Evolutionary conservation across 352 stramenopile species (phyloP).

Genomic region (Plasmopara viticola): DNA sequence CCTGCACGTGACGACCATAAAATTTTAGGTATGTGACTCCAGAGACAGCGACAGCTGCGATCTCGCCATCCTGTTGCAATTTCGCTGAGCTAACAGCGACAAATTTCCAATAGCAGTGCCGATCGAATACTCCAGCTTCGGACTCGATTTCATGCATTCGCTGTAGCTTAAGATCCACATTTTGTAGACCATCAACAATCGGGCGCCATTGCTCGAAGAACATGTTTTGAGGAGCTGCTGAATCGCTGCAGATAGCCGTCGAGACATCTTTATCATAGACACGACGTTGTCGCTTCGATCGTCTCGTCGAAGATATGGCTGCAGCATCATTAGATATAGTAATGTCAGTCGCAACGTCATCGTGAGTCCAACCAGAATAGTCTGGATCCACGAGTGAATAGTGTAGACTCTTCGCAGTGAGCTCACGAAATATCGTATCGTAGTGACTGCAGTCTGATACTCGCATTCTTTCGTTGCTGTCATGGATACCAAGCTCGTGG

Average conservation of each 20-base stretch:
- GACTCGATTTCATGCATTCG: slow-evolving; percentile 13
- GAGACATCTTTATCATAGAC: slow-evolving; percentile 11
- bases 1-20: slow-evolving; percentile 9
- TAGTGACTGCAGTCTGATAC: background rate
- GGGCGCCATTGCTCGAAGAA: slow-evolving; percentile 29
- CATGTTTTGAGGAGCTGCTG: slow-evolving; percentile 4
- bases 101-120: slow-evolving; percentile 25
- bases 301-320: slow-evolving; percentile 1
- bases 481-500: slow-evolving; percentile 6
- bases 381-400: slow-evolving; percentile 25
- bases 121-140: slow-evolving; percentile 7
- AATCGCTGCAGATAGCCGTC: background rate
- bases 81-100: slow-evolving; percentile 15
- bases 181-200: slow-evolving; percentile 31
- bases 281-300: slow-evolving; percentile 12
- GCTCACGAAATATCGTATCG: slow-evolving; percentile 19
- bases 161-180: slow-evolving; percentile 28
- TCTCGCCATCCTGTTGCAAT: slow-evolving; percentile 16
- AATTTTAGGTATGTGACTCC: slow-evolving; percentile 31
- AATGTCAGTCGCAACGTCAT: background rate
- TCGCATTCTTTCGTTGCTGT: background rate
- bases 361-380: slow-evolving; percentile 14
- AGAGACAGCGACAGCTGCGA: slow-evolving; percentile 13
- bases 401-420: slow-evolving; percentile 29
- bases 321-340: background rate